Percentiles rank a stretch among this genome's conserved stretches.
phyloP scores from a whole-genome alignment of 2,329 filamentous ascomycete genomes.

The Ceratocystis variospora region DNA sequence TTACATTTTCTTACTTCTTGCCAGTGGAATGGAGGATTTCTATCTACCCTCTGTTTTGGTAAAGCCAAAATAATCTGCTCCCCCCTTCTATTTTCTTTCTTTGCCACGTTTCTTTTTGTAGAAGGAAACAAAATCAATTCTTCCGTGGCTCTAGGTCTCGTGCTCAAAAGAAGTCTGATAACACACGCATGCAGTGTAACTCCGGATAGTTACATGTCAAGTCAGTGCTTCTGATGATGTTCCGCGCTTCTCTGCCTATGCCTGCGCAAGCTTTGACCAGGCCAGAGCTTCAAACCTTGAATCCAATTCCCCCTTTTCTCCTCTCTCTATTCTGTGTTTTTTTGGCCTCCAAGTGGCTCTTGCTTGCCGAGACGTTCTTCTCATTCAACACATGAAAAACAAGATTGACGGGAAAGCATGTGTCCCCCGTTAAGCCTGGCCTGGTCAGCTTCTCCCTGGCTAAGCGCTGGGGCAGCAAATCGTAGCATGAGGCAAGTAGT shows the following conservation, averaged over 20 bases:
- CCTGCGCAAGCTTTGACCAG: not conserved
- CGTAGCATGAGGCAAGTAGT: too few species aligned
- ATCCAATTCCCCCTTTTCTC: not conserved
- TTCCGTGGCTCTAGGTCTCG: not conserved
- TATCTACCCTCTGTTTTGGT: too few species aligned
- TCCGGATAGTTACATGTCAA: not conserved
- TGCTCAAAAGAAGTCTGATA: not conserved
- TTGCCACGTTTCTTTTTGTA: too few species aligned
- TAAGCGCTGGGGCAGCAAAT: not conserved
- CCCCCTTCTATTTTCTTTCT: too few species aligned
- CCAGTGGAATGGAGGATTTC: too few species aligned
- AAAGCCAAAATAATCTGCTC: too few species aligned
- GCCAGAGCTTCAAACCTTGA: not conserved
- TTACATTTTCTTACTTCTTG: too few species aligned
- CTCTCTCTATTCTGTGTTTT: not conserved
- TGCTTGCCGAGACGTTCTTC: not conserved
- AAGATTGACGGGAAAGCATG: not conserved
- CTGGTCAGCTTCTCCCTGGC: not conserved
- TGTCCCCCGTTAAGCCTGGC: not conserved
- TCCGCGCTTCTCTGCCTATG: not conserved
- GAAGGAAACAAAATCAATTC: too few species aligned
- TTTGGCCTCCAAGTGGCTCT: not conserved
- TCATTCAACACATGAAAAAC: not conserved
- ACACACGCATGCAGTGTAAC: not conserved
- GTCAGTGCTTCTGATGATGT: not conserved